Evolutionary conservation across 2,329 filamentous ascomycete genomes (phyloP), one percentile per base, ranked within the genome.

Genomic region (Hysterium pulicare): DNA sequence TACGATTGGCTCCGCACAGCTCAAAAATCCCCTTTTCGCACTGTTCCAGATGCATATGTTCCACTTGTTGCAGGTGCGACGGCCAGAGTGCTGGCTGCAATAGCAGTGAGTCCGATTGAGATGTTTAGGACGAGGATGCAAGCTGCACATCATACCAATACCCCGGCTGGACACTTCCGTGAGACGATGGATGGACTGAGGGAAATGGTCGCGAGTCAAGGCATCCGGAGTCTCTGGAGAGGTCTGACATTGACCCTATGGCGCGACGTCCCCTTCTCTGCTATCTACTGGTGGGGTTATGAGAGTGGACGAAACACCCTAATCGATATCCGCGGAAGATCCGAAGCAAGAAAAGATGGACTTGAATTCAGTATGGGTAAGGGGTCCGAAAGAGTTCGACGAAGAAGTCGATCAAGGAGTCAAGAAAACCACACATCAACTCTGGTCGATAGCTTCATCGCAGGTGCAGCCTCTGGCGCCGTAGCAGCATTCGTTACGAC

Each of bases 241-340:
- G 93, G 93, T 0, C 71, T 98, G 42, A 90, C 85, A 0, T 72
- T 98, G 55, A 97, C 91, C 0, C 78, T 98, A 44, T 98, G 93
- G 93, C 80, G 93, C 50, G 93, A 98, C 61, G 93, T 97, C 0
- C 93, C 93, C 0, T 98, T 98, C 60, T 97, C 91, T 1, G 93
- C 87, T 3, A 79, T 98, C 33, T 98, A 98, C 72, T 98, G 93
- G 93, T 94, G 87, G 83, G 91, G 93, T 10, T 98, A 98, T 64
- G 93, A 98, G 71, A 82, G 80, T 15, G 83, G 91, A 42, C 82
- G 90, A 40, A 81, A 83, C 19, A 71, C 72, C 40, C 69, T 97
- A 44, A 85, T 83, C 1, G 83, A 90, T 53, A 69, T 81, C 37
- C 82, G 90, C 35, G 68, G 71, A 42, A 50, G 79, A 77, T 61